Conservation (phyloP, 768 basidiomycete genomes). For the Russula lepida region DNA sequence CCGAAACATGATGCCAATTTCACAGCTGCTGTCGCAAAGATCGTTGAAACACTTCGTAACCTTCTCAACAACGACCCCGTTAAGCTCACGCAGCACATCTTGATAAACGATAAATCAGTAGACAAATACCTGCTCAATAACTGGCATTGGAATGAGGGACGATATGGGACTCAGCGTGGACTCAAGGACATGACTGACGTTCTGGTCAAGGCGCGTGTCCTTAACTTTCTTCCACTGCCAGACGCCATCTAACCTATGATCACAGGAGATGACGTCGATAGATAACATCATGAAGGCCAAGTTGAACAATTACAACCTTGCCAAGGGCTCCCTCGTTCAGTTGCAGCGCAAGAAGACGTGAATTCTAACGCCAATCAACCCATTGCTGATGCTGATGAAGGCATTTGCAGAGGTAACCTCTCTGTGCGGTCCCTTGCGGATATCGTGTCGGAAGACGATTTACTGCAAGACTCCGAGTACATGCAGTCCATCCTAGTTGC, state of each 20-base stretch:
- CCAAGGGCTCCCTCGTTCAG: slow-evolving; percentile 85
- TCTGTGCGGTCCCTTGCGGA: slow-evolving; percentile 83
- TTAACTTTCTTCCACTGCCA: background rate
- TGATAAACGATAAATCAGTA: slow-evolving; percentile 70
- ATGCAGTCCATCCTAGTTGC: slow-evolving; percentile 88
- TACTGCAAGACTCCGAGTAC: slow-evolving; percentile 87
- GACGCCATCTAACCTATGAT: slow-evolving; percentile 16
- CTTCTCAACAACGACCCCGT: slow-evolving; percentile 80
- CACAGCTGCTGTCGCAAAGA: slow-evolving; percentile 82
- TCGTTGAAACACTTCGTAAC: slow-evolving; percentile 87
- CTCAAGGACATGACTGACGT: slow-evolving; percentile 79
- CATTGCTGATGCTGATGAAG: slow-evolving; percentile 16
- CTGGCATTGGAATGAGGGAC: slow-evolving; percentile 92
- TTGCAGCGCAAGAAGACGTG: slow-evolving; percentile 94
- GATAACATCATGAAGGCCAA: slow-evolving; percentile 93
- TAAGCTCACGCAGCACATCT: slow-evolving; percentile 65
- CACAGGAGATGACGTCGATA: slow-evolving; percentile 87
- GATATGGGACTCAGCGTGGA: slow-evolving; percentile 78
- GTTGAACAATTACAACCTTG: slow-evolving; percentile 83
- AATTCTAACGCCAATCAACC: slow-evolving; percentile 18
- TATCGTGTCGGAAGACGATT: slow-evolving; percentile 70
- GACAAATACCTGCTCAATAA: slow-evolving; percentile 71
- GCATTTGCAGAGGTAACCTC: slow-evolving; percentile 71
- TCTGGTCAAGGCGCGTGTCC: slow-evolving; percentile 62
- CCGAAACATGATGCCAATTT: slow-evolving; percentile 88